Percentiles rank a stretch among this genome's conserved stretches.
Conservation (phyloP, 108 stramenopile genomes). For the Cyclotella kingstonii region DNA sequence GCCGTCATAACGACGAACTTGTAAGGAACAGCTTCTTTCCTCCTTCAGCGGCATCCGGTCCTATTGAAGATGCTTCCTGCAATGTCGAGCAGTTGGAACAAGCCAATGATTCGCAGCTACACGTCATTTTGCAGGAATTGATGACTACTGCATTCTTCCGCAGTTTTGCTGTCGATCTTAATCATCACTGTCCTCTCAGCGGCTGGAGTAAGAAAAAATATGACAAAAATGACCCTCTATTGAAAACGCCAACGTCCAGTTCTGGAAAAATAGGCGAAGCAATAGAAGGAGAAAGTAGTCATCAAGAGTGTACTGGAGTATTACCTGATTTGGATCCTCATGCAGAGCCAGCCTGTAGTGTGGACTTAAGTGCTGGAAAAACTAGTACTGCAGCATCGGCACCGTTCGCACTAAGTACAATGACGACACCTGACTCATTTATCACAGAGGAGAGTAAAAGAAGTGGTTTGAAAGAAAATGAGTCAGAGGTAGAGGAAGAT, state of each 20-base stretch:
- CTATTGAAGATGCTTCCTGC: slow-evolving; percentile 73
- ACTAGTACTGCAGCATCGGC: too few species aligned
- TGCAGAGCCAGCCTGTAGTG: slow-evolving; percentile 47
- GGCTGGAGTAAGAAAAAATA: slow-evolving; percentile 41
- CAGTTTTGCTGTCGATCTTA: slow-evolving; percentile 80
- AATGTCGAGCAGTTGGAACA: slow-evolving; percentile 84
- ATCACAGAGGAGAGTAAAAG: not conserved
- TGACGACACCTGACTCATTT: slow-evolving; percentile 21
- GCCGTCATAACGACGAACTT: too few species aligned
- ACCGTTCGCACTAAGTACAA: too few species aligned
- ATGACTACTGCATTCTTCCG: slow-evolving; percentile 74
- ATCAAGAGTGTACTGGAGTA: slow-evolving; percentile 43
- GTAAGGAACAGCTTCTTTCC: too few species aligned
- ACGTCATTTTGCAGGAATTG: slow-evolving; percentile 77
- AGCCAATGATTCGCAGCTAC: slow-evolving; percentile 84
- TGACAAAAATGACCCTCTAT: not conserved
- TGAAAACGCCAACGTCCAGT: too few species aligned
- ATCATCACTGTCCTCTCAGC: slow-evolving; percentile 65
- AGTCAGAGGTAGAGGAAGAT: slow-evolving; percentile 54
- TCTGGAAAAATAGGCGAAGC: slow-evolving; percentile 4
- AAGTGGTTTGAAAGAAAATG: not conserved
- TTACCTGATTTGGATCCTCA: slow-evolving; percentile 47
- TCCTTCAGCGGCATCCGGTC: slow-evolving; percentile 29
- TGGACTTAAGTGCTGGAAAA: slow-evolving; percentile 42
- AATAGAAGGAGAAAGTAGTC: slow-evolving; percentile 1